These are phyloP conservation scores for Pseudocercospora fuligena DNA, from an alignment of 2,329 filamentous ascomycete species.

Conservation along the genomic window DNA sequence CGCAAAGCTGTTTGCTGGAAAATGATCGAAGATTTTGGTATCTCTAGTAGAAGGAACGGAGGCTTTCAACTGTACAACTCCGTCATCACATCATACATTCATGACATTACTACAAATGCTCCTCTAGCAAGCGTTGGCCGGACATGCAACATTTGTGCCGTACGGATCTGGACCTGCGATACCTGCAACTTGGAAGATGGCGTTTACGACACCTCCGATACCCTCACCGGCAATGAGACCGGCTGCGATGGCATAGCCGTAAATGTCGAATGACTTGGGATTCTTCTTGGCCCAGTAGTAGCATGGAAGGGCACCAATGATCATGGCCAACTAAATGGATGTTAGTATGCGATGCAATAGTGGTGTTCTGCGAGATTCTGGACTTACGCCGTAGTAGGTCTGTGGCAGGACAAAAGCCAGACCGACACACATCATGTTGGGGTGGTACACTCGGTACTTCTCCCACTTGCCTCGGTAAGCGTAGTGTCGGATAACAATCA, in stretches of 20 bases:
- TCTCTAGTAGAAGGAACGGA: neutral
- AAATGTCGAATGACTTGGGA: conserved; percentile 60
- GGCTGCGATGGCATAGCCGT: conserved; percentile 62
- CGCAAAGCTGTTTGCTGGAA: neutral
- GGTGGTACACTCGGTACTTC: conserved; percentile 61
- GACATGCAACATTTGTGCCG: conserved; percentile 50
- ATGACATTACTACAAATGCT: neutral
- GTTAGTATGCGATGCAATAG: conserved; percentile 3
- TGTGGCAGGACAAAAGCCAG: conserved; percentile 63
- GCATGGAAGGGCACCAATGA: conserved; percentile 59
- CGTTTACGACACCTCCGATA: conserved; percentile 67
- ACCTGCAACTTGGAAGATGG: conserved; percentile 54
- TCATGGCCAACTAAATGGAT: conserved; percentile 54
- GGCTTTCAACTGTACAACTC: neutral
- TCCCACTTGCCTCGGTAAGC: conserved; percentile 58
- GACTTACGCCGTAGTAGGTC: conserved; percentile 55
- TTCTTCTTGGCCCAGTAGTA: conserved; percentile 61
- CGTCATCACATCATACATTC: neutral
- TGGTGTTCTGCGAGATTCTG: too few relatives aligned
- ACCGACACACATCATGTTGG: conserved; percentile 65
- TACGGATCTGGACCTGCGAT: conserved; percentile 48
- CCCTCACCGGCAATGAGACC: conserved; percentile 68
- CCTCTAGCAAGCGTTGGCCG: conserved; percentile 40
- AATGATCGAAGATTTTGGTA: neutral
- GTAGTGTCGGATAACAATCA: conserved; percentile 61